Evolutionary conservation across 352 stramenopile genomes (phyloP), one percentile per base, ranked within the genome.

Genomic region (Blastocystis sp.): DNA sequence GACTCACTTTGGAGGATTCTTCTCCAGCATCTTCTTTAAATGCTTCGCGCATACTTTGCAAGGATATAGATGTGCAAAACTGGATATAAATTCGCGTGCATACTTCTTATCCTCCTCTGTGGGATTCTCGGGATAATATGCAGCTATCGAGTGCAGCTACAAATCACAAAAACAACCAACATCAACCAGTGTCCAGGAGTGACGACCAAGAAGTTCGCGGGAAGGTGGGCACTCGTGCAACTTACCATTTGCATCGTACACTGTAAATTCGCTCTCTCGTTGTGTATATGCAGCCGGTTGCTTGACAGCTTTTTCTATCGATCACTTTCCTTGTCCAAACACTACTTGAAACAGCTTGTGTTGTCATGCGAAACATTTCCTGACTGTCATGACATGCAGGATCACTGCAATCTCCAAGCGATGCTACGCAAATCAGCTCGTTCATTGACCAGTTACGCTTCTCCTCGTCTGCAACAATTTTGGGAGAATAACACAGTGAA

Each of bases 121-220:
- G 29, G 94, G 94, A n/a, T 95, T 95, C 23, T 96, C 93, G 2
- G 94, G 93, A 89, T 95, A 96, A 89, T 96, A 96, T 66, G 94
- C 92, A n/a, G 93, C 93, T 90, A 95, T 96, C 15, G 94, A 95
- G 87, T 96, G 94, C 69, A 95, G 90, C 94, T 96, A 82, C 5
- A n/a, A 70, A 3, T 91, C 41, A 34, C 37, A 47, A 7, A 37
- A 53, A 3, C 43, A 87, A 15, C 37, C 2, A 23, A 89, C 89
- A 5, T 4, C 8, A 56, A 96, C 94, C 91, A 96, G 91, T 90
- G 93, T 93, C 94, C 94, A 96, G 6, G 93, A 95, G 11, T 93
- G 91, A 63, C 92, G 92, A 59, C 94, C 94, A 29, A 96, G 91
- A 69, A 95, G 93, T 90, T 95, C 91, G 20, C 94, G 92, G 54